Percentiles rank a stretch among this genome's conserved stretches.
phyloP scores from a whole-genome alignment of 2,329 filamentous ascomycete genomes.

The Nemania serpens region DNA sequence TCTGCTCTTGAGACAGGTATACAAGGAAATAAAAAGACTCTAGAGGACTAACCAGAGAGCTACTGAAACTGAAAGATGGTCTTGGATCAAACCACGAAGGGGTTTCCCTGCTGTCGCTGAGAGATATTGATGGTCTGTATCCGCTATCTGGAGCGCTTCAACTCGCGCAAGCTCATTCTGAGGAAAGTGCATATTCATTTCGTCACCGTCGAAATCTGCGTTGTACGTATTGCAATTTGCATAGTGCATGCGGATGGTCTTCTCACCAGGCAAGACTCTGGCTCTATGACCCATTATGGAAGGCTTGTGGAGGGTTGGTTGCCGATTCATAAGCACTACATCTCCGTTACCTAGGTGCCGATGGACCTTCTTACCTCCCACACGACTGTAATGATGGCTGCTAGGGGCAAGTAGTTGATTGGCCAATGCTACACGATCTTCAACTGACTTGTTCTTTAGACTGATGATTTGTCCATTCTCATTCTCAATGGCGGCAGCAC shows the following conservation, averaged over 20 bases:
- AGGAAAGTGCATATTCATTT: conserved; percentile 99
- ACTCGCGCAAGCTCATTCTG: conserved; percentile 94
- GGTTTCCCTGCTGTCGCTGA: conserved; percentile 93
- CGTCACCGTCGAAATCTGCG: conserved; percentile 97
- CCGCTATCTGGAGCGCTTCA: conserved; percentile 89
- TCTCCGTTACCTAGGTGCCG: conserved; percentile 95
- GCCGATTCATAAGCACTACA: conserved; percentile 97
- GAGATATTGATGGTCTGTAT: conserved; percentile 96
- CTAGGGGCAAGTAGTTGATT: conserved; percentile 91
- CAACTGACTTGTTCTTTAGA: conserved; percentile 81
- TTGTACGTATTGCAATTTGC: conserved; percentile 99
- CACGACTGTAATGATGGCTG: conserved; percentile 72
- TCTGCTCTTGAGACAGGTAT: too few species aligned
- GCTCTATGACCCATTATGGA: conserved; percentile 99
- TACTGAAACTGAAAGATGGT: conserved; percentile 95
- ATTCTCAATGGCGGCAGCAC: conserved; percentile 91
- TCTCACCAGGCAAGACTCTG: conserved; percentile 88
- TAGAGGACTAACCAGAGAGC: too few species aligned
- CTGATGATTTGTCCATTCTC: conserved; percentile 92
- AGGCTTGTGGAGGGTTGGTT: conserved; percentile 96
- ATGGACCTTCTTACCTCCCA: conserved; percentile 93
- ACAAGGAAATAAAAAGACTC: too few species aligned
- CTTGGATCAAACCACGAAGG: conserved; percentile 93
- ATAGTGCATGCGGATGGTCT: conserved; percentile 99
- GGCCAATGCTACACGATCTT: conserved; percentile 86